Evolutionary conservation across 2,329 filamentous ascomycete species (phyloP).

Genomic region (Talaromyces atroroseus): DNA sequence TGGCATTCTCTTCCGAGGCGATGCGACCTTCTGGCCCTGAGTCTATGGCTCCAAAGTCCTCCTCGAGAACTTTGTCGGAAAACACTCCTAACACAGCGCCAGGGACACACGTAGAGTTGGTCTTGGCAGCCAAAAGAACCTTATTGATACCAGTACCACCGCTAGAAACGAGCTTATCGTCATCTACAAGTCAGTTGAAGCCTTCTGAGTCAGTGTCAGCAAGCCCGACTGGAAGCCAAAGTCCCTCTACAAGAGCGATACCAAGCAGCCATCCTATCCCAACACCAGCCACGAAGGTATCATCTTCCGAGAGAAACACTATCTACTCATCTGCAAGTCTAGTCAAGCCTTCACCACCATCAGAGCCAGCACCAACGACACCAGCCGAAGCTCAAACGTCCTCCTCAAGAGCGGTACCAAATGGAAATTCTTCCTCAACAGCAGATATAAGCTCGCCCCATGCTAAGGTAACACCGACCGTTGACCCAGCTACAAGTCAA

Average conservation of each 20-base stretch:
- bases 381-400: background rate
- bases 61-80: background rate
- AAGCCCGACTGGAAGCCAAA: background rate
- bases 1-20: background rate
- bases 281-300: background rate
- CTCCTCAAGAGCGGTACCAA: background rate
- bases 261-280: background rate
- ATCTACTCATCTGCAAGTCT: background rate
- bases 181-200: background rate
- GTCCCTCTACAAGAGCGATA: background rate
- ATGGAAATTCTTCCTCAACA: background rate
- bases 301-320: background rate
- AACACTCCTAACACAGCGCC: background rate
- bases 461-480: background rate
- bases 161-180: background rate
- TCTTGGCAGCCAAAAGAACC: too few species aligned
- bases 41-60: background rate
- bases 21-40: background rate
- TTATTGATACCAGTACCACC: background rate
- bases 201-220: background rate
- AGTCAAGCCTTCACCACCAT: background rate
- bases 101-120: background rate
- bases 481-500: background rate
- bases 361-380: background rate
- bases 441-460: background rate